A percentile compares a stretch with the other conserved stretches of the same genome.
These are phyloP conservation scores for Funneliformis geosporum DNA, from an alignment of 192 early-diverging fungal species.

Conservation along the genomic window DNA sequence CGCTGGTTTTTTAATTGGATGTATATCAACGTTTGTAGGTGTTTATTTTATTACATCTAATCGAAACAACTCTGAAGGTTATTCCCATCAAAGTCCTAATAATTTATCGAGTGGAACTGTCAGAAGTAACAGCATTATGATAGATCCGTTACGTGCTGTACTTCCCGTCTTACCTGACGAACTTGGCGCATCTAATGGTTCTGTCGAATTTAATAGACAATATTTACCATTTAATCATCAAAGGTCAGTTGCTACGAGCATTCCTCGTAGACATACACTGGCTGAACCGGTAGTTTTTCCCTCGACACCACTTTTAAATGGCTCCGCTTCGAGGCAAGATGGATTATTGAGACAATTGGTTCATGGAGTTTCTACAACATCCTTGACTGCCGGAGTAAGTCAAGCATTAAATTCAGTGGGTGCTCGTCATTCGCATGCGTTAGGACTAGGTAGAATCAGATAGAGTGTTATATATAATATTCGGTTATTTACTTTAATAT, in stretches of 20 bases:
- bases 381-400: conserved; percentile 34
- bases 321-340: conserved; percentile 30
- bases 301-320: conserved; percentile 31
- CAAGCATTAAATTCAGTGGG: conserved; percentile 39
- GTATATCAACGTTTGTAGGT: conserved; percentile 62
- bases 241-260: conserved; percentile 20
- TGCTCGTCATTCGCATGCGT: conserved; percentile 42
- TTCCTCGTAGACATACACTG: conserved; percentile 3
- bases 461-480: not conserved
- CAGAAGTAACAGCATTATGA: conserved; percentile 19
- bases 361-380: conserved; percentile 19
- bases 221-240: conserved; percentile 14
- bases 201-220: conserved; percentile 10
- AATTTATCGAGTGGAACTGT: conserved; percentile 27
- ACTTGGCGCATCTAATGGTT: conserved; percentile 23
- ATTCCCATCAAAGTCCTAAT: conserved; percentile 21
- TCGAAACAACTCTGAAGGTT: conserved; percentile 35
- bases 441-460: conserved; percentile 38
- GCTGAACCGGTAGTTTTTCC: not conserved
- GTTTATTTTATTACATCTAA: conserved; percentile 71
- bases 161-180: conserved; percentile 7
- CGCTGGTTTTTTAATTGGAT: conserved; percentile 57
- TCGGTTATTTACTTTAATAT: not conserved
- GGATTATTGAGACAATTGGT: conserved; percentile 31
- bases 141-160: conserved; percentile 23